These are phyloP conservation scores for Trametes hirsuta DNA, from an alignment of 1,284 basidiomycete genomes.

Conservation along the genomic window DNA sequence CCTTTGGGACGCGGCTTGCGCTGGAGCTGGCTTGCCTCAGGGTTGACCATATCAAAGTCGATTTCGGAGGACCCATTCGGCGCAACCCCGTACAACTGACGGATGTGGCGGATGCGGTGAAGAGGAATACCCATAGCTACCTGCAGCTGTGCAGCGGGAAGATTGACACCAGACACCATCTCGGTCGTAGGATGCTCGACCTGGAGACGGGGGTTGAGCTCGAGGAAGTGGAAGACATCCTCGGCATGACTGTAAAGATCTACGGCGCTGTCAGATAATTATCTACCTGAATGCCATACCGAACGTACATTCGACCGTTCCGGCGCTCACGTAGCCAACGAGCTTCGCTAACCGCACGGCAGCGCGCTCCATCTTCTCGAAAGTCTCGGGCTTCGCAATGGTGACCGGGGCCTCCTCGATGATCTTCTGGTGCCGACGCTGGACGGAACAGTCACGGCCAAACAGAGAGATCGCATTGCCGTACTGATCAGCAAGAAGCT, in stretches of 20 bases:
- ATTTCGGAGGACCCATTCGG: slow-evolving; percentile 89
- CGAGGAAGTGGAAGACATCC: slow-evolving; percentile 96
- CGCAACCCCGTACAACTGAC: slow-evolving; percentile 93
- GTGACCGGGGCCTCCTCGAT: slow-evolving; percentile 99
- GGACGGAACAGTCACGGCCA: slow-evolving; percentile 99
- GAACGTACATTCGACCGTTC: slow-evolving; percentile 91
- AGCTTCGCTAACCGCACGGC: slow-evolving; percentile 97
- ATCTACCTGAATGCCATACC: background rate
- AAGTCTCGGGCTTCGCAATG: slow-evolving; percentile 89
- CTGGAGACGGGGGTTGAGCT: slow-evolving; percentile 99
- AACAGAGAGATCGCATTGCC: slow-evolving; percentile 99
- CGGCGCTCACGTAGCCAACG: slow-evolving; percentile 98
- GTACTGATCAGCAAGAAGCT: slow-evolving; percentile 98
- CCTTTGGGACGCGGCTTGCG: slow-evolving; percentile 97
- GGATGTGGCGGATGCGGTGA: slow-evolving; percentile 95
- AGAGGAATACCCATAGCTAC: slow-evolving; percentile 99
- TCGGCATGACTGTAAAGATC: slow-evolving; percentile 96
- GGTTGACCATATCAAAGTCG: slow-evolving; percentile 94
- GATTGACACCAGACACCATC: slow-evolving; percentile 98
- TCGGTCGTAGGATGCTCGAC: slow-evolving; percentile 99
- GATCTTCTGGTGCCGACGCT: slow-evolving; percentile 99
- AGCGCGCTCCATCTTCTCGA: slow-evolving; percentile 98
- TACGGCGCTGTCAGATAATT: slow-evolving; percentile 33
- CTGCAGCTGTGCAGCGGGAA: slow-evolving; percentile 97
- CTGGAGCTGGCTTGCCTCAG: slow-evolving; percentile 86